Evolutionary conservation across 2,329 filamentous ascomycete genomes (phyloP).

Genomic region (Microsporum canis): DNA sequence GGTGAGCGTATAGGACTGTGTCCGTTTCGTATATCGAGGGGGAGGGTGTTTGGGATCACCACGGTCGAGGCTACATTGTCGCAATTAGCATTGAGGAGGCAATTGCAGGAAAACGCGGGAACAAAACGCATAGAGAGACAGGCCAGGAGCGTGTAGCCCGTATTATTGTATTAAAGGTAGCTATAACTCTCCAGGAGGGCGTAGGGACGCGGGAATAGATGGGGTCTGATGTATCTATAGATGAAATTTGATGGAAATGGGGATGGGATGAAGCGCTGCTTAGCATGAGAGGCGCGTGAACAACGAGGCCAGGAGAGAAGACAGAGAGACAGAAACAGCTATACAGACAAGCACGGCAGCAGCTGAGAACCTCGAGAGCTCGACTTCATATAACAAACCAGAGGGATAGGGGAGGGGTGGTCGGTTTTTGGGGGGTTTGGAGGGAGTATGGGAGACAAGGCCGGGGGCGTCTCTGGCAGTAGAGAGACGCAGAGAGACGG

Average conservation of each 20-base stretch:
- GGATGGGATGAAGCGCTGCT: slow-evolving; percentile 1
- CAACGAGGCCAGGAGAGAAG: not conserved
- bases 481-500: slow-evolving; percentile 14
- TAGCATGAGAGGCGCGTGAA: not conserved
- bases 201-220: slow-evolving; percentile 22
- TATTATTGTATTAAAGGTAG: slow-evolving; percentile 10
- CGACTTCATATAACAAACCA: not conserved
- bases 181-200: slow-evolving; percentile 20
- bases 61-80: slow-evolving; percentile 33
- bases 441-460: not conserved
- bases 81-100: slow-evolving; percentile 33
- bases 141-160: slow-evolving; percentile 27
- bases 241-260: slow-evolving; percentile 21
- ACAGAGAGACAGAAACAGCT: not conserved
- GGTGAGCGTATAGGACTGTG: slow-evolving; percentile 13
- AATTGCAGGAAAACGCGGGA: slow-evolving; percentile 8
- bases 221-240: slow-evolving; percentile 31
- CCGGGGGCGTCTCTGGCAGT: not conserved
- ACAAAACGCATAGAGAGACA: slow-evolving; percentile 17
- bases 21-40: slow-evolving; percentile 24
- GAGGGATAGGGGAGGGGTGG: not conserved
- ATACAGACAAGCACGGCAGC: not conserved
- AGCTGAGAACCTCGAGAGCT: not conserved
- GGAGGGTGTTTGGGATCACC: slow-evolving; percentile 35
- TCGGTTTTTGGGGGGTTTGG: not conserved